A percentile compares a stretch with the other conserved stretches of the same genome.
phyloP scores from a whole-genome alignment of 495 filamentous ascomycete genomes.

The Annulohypoxylon stygium region DNA sequence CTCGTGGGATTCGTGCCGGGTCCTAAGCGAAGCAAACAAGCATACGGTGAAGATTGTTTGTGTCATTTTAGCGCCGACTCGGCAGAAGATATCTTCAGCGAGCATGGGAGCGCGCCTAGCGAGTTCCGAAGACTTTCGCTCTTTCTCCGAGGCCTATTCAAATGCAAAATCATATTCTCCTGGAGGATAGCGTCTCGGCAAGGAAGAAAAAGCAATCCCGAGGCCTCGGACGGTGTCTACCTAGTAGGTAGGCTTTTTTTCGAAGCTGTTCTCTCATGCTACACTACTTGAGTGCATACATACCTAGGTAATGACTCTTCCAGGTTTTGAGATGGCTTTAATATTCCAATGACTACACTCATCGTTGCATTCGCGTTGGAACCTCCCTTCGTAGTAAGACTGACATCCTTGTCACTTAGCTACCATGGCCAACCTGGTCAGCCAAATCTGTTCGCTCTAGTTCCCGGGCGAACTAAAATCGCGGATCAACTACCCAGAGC shows the following conservation, averaged over 20 bases:
- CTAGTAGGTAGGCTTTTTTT: neutral
- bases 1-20: neutral
- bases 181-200: neutral
- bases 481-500: conserved; percentile 28
- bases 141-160: neutral
- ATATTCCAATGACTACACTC: conserved; percentile 4
- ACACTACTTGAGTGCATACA: neutral
- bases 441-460: conserved; percentile 14
- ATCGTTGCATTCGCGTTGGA: conserved; percentile 21
- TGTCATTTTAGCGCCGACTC: neutral
- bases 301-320: neutral
- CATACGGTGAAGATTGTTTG: neutral
- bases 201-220: neutral
- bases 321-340: neutral
- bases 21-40: conserved; percentile 1
- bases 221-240: neutral
- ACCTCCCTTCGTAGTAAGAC: conserved; percentile 29
- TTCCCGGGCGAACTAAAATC: conserved; percentile 17
- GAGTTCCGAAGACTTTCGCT: neutral
- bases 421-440: conserved; percentile 4
- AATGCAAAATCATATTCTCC: neutral
- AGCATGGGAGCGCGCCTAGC: neutral
- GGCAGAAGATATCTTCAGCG: conserved; percentile 5
- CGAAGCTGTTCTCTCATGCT: neutral
- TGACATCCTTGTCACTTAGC: conserved; percentile 17